Conservation (phyloP, 495 filamentous ascomycete genomes). For the Filosporella fistucella region DNA sequence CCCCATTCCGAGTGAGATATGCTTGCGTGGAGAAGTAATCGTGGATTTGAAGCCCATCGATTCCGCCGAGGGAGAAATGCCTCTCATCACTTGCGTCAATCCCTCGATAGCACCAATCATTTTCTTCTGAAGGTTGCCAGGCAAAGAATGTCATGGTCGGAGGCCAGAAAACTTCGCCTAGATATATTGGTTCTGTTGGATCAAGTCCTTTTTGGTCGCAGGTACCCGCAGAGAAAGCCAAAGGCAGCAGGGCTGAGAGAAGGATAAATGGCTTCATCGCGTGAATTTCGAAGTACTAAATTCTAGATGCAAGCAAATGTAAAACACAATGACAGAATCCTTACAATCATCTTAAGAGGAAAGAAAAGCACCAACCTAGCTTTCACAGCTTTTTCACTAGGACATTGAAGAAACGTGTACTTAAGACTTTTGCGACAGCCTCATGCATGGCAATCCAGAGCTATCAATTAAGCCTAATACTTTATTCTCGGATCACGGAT, state of each 20-base stretch:
- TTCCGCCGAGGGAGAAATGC: slow-evolving; percentile 14
- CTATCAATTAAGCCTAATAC: no score
- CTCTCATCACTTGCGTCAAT: slow-evolving; percentile 6
- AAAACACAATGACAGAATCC: no score
- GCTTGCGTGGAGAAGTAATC: slow-evolving; percentile 18
- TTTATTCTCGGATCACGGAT: no score
- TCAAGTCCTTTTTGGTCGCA: slow-evolving; percentile 1
- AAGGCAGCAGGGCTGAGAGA: not conserved
- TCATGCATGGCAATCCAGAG: no score
- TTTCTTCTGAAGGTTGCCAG: slow-evolving; percentile 13
- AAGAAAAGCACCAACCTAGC: not conserved
- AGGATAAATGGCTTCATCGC: slow-evolving; percentile 5
- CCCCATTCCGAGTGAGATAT: slow-evolving; percentile 13
- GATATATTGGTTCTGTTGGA: slow-evolving; percentile 16
- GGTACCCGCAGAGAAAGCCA: not conserved
- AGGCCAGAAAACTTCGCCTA: slow-evolving; percentile 22
- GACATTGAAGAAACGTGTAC: slow-evolving; percentile 12
- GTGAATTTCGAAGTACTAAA: not conserved
- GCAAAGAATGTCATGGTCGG: slow-evolving; percentile 19
- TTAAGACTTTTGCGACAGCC: not conserved
- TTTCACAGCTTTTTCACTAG: not conserved
- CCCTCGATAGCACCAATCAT: slow-evolving; percentile 16
- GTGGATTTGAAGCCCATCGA: slow-evolving; percentile 15
- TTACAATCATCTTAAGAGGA: not conserved
- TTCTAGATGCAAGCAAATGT: not conserved